Conservation (phyloP, 495 filamentous ascomycete genomes). For the Podospora conica region DNA sequence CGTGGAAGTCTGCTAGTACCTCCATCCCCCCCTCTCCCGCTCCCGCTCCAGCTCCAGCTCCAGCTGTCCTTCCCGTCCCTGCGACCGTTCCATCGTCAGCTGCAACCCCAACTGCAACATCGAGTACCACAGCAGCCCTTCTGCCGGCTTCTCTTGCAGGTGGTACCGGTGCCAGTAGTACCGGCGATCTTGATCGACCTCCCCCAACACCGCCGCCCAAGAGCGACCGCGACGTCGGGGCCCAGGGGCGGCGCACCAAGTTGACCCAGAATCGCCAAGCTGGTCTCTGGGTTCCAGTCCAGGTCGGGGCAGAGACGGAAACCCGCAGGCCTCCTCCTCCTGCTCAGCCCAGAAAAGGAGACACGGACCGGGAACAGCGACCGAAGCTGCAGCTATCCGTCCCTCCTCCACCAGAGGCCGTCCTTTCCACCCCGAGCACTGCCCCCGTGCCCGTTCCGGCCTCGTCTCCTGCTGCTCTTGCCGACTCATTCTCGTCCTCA, state of each 20-base stretch:
- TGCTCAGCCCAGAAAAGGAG: constrained; percentile 40
- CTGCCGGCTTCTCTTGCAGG: not conserved
- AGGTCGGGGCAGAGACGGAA: constrained; percentile 34
- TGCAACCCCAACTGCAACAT: not conserved
- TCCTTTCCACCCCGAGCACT: not conserved
- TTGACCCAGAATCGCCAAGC: constrained; percentile 15
- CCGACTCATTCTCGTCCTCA: constrained; percentile 14
- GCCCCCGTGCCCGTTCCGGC: not conserved
- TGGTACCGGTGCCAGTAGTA: not conserved
- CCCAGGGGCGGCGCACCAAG: not conserved
- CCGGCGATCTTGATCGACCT: not conserved
- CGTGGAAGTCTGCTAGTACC: not conserved
- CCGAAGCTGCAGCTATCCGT: constrained; percentile 30
- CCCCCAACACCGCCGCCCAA: not conserved
- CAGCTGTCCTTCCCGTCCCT: not conserved
- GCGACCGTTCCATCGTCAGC: not conserved
- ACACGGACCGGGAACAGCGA: constrained; percentile 27
- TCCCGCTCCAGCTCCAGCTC: not conserved
- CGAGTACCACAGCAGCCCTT: not conserved
- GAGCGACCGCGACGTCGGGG: not conserved
- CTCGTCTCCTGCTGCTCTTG: constrained; percentile 6
- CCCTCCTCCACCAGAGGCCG: constrained; percentile 1
- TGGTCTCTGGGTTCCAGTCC: constrained; percentile 18
- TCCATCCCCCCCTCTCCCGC: not conserved
- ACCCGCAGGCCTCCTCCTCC: constrained; percentile 39